These are phyloP conservation scores for Epichloe sp. DNA, from an alignment of 2,329 filamentous ascomycete genomes.

Conservation along the genomic window DNA sequence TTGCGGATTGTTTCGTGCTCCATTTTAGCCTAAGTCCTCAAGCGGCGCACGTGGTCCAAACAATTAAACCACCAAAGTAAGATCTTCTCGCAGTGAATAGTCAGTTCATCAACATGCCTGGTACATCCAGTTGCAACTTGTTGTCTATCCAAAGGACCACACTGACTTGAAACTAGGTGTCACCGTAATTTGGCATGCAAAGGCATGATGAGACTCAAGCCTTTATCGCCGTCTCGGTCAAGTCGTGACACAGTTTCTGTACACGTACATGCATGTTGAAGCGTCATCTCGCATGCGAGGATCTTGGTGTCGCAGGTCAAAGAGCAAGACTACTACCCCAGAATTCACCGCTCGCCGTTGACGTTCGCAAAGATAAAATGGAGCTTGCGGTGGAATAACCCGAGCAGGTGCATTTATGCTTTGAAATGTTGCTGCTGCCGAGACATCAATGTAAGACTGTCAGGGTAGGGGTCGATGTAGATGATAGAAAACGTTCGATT, in stretches of 20 bases:
- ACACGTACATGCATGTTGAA: too few species aligned
- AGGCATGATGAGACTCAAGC: too few species aligned
- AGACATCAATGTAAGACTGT: background rate
- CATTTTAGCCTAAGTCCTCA: background rate
- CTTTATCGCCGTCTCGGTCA: background rate
- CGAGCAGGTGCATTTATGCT: background rate
- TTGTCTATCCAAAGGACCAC: background rate
- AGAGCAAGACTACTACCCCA: too few species aligned
- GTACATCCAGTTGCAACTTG: background rate
- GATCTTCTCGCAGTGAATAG: too few species aligned
- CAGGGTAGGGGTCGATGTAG: too few species aligned
- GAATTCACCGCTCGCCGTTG: too few species aligned
- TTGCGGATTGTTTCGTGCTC: background rate
- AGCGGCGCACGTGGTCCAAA: background rate
- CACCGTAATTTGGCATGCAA: background rate
- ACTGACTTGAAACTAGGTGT: background rate
- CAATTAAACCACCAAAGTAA: background rate
- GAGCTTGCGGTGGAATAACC: background rate
- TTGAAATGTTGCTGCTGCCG: background rate
- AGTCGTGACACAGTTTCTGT: background rate
- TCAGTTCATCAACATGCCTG: too few species aligned
- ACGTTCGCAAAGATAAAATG: background rate
- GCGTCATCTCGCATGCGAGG: too few species aligned
- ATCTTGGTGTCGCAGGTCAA: too few species aligned
- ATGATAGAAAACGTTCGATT: too few species aligned